Evolutionary conservation across 2,329 filamentous ascomycete genomes (phyloP), one percentile per base, ranked within the genome.

Genomic region (Trichothecium roseum): DNA sequence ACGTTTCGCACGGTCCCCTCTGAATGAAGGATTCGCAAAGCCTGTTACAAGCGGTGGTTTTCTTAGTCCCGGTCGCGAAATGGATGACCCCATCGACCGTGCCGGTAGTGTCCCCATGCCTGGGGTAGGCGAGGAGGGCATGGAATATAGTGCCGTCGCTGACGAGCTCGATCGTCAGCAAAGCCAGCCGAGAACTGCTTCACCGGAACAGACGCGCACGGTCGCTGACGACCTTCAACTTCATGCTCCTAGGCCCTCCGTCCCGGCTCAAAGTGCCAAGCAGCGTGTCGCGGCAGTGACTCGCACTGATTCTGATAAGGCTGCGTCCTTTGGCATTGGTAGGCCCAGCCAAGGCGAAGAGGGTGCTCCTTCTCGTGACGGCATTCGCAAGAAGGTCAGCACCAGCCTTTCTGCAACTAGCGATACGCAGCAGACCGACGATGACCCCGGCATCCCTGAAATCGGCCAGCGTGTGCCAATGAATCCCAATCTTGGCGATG

Each of bases 381-480:
- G 71, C 44, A 58, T 80, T 40, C 76, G 74, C 55, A 76, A 81
- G 56, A 74, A 80, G 44, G 76, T 77, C 45, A 66, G 72, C 20
- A 84, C 76, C 52, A 69, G 57, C 29, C 66, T 67, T 39, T 68
- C 70, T 35, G 54, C 66, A 27, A 69, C 69, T 29, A 64, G 66
- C 32, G 66, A 67, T 37, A 47, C 50, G 28, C 48, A 50, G 28
- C 62, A 79, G 43, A 52, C 61, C 28, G 81, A 81, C 14, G 83
- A 89, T 31, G 84, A 91, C 44, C 79, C 87, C 37, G 89, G 88
- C 16, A 94, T 95, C 48, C 88, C 88, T 3, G 84, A 93, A 53
- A 91, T 95, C 46, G 89, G 89, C 32, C 77, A 84, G 50, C 82
- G 88, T 52, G 89, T 98, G 28, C 91, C 91, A 34, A 91, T 98